Percentiles rank a stretch among this genome's conserved stretches.
Conservation (phyloP, 2,329 filamentous ascomycete genomes). For the Curvularia sp. region DNA sequence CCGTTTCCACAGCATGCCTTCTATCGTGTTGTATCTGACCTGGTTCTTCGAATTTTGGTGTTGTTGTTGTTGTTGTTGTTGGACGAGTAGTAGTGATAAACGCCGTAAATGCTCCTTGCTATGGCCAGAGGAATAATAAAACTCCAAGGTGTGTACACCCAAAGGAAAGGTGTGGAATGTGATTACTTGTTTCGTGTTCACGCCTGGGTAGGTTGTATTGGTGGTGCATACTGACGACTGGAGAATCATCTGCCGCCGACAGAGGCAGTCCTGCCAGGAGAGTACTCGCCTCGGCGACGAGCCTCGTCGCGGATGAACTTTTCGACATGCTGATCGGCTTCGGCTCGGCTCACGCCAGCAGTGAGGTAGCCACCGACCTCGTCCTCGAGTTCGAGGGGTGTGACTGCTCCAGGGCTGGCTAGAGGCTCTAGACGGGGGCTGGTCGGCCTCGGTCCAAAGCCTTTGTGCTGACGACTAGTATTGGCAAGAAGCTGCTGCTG, state of each 20-base stretch:
- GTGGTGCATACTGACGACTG: conserved; percentile 15
- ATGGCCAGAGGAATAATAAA: conserved; percentile 12
- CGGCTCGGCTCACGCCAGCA: conserved; percentile 52
- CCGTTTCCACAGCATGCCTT: conserved; percentile 6
- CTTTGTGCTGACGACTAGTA: conserved; percentile 35
- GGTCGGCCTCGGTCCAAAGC: conserved; percentile 48
- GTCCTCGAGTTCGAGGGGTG: conserved; percentile 59
- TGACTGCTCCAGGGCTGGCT: conserved; percentile 61
- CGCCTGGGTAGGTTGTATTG: conserved; percentile 8
- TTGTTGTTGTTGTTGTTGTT: conserved; percentile 9
- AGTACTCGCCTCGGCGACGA: conserved; percentile 46
- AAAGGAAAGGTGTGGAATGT: conserved; percentile 4
- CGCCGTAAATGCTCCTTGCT: conserved; percentile 44
- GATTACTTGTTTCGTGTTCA: conserved; percentile 5
- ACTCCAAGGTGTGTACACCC: conserved; percentile 18
- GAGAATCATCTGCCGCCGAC: conserved; percentile 45
- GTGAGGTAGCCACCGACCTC: conserved; percentile 55
- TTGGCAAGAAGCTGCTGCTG: conserved; percentile 56
- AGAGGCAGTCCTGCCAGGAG: conserved; percentile 39
- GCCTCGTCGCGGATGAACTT: conserved; percentile 57
- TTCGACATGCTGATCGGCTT: conserved; percentile 54
- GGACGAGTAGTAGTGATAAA: conserved; percentile 34
- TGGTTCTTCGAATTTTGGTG: conserved; percentile 10
- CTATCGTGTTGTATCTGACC: conserved; percentile 5
- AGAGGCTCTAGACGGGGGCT: conserved; percentile 59